Percentiles rank a stretch among this genome's conserved stretches.
phyloP scores from a whole-genome alignment of 2,329 filamentous ascomycete species.

The Cyphellophora europaea region DNA sequence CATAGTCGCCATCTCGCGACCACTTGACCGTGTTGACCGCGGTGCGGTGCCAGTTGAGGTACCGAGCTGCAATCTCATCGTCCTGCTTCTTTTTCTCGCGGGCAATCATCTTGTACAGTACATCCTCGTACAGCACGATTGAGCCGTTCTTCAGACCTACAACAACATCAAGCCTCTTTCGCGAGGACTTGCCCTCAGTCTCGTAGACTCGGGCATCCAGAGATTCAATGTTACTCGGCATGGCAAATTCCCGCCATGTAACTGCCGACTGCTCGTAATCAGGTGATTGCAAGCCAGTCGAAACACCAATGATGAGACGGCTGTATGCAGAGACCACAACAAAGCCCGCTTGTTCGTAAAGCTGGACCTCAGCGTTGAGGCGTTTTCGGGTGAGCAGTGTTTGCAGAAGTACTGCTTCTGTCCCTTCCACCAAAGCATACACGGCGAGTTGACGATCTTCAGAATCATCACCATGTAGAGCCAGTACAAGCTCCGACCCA shows the following conservation, averaged over 20 bases:
- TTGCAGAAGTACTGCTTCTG: slow-evolving; percentile 1
- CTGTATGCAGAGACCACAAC: not conserved
- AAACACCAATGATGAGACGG: slow-evolving; percentile 1
- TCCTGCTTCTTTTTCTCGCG: slow-evolving; percentile 32
- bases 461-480: not conserved
- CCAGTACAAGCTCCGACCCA: not conserved
- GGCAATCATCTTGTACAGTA: slow-evolving; percentile 47
- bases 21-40: slow-evolving; percentile 79
- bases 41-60: slow-evolving; percentile 84
- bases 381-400: slow-evolving; percentile 1
- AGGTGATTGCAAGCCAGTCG: not conserved
- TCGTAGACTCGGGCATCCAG: slow-evolving; percentile 39
- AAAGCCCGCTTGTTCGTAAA: not conserved
- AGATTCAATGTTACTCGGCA: slow-evolving; percentile 56
- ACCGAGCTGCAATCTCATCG: slow-evolving; percentile 46
- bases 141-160: slow-evolving; percentile 68
- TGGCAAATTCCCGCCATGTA: slow-evolving; percentile 44
- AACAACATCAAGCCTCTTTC: slow-evolving; percentile 55
- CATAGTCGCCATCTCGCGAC: slow-evolving; percentile 87
- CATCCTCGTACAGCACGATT: slow-evolving; percentile 73
- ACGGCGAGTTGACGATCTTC: not conserved
- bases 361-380: slow-evolving; percentile 1
- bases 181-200: slow-evolving; percentile 14
- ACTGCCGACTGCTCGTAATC: slow-evolving; percentile 23
- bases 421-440: slow-evolving; percentile 1